A percentile compares a stretch with the other conserved stretches of the same genome.
phyloP scores from a whole-genome alignment of 2,329 filamentous ascomycete species.

The Mariannaea sp. region DNA sequence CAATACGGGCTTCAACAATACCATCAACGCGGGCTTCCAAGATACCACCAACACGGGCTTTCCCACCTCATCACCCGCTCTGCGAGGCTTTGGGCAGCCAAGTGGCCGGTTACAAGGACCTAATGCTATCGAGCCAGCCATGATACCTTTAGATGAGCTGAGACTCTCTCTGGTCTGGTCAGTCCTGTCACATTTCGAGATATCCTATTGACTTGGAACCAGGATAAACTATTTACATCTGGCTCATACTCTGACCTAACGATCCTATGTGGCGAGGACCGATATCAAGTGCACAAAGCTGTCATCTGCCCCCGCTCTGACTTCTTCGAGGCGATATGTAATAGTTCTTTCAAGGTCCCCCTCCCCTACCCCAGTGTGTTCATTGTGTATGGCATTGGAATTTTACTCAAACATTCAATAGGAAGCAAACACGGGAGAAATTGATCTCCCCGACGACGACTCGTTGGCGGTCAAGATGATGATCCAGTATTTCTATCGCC shows the following conservation, averaged over 20 bases:
- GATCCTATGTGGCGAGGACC: not conserved
- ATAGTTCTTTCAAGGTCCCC: not conserved
- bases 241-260: conserved; percentile 21
- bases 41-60: not conserved
- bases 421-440: conserved; percentile 3
- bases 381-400: not conserved
- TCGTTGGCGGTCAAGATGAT: conserved; percentile 6
- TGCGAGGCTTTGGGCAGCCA: not conserved
- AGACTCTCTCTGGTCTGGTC: conserved; percentile 4
- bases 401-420: not conserved
- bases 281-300: conserved; percentile 12
- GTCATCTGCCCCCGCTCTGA: conserved; percentile 17
- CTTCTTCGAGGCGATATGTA: conserved; percentile 10
- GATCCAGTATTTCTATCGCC: conserved; percentile 13
- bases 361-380: not conserved
- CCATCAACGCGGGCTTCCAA: too few species aligned
- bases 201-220: not conserved
- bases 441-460: conserved; percentile 16
- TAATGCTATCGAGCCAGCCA: not conserved
- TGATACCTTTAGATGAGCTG: conserved; percentile 3
- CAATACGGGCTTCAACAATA: not conserved
- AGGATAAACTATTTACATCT: not conserved
- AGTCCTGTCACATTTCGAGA: not conserved
- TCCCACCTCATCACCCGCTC: not conserved
- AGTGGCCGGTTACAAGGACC: not conserved